Evolutionary conservation across 2,329 filamentous ascomycete species (phyloP).

Genomic region (Rhexocercosporidium sp.): DNA sequence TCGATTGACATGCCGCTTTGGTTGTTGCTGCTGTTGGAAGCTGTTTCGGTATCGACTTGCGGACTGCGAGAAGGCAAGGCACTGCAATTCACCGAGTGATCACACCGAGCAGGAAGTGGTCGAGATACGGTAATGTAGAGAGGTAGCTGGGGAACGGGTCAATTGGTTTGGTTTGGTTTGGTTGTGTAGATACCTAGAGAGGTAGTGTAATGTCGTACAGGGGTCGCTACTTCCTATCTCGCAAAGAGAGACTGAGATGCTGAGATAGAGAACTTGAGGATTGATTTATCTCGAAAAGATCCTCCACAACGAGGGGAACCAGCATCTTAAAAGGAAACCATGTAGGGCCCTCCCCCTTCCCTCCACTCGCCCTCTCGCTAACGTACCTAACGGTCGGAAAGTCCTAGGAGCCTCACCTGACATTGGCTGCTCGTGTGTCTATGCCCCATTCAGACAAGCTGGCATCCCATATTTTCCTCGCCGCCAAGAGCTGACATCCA

Average conservation of each 20-base stretch:
- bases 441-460: not conserved
- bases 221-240: conserved; percentile 9
- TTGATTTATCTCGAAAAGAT: not conserved
- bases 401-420: not conserved
- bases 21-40: not conserved
- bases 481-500: conserved; percentile 2
- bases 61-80: not conserved
- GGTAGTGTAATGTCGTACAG: conserved; percentile 3
- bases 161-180: not conserved
- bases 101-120: conserved; percentile 9
- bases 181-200: too few species aligned
- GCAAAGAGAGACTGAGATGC: not conserved
- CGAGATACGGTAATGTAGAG: not conserved
- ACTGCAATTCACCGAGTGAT: conserved; percentile 8
- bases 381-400: too few species aligned
- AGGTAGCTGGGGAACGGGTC: not conserved
- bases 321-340: not conserved
- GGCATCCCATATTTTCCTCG: not conserved
- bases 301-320: not conserved
- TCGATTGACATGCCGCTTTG: conserved; percentile 5
- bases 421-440: not conserved
- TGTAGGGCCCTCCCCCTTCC: not conserved
- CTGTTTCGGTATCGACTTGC: not conserved
- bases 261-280: not conserved
- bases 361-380: too few species aligned